Evolutionary conservation across 805 yeast species (phyloP).

Genomic region (Ascoidea asiatica): DNA sequence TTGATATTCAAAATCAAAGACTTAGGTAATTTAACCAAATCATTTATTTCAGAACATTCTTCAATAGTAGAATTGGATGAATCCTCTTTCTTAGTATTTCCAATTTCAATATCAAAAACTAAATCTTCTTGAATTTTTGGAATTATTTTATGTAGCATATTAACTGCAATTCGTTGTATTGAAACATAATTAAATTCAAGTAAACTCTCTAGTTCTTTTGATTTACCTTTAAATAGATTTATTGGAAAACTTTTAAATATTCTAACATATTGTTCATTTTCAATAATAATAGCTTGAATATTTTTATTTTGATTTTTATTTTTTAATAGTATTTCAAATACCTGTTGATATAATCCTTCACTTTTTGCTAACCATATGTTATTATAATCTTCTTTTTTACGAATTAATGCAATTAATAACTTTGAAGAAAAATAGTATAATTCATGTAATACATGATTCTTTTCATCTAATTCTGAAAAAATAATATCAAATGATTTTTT

Average conservation of each 20-base stretch:
- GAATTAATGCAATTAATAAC: background rate
- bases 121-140: slow-evolving; percentile 33
- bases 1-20: slow-evolving; percentile 23
- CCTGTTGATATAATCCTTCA: background rate
- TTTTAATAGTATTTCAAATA: background rate
- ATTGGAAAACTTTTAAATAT: no score
- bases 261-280: background rate
- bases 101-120: slow-evolving; percentile 36
- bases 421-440: background rate
- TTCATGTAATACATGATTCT: background rate
- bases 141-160: slow-evolving; percentile 24
- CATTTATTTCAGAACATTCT: background rate
- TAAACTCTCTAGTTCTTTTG: background rate
- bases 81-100: slow-evolving; percentile 16
- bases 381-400: background rate
- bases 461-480: no score
- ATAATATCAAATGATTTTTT: background rate
- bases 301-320: no score
- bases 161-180: slow-evolving; percentile 26
- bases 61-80: slow-evolving; percentile 14
- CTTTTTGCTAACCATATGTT: background rate
- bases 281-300: background rate
- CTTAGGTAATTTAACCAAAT: slow-evolving; percentile 24
- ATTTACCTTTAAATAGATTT: background rate
- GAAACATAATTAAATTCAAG: slow-evolving; percentile 6